Percentiles rank a stretch among this genome's conserved stretches.
phyloP scores from a whole-genome alignment of 1,139 yeast genomes.

The Saccharomyces hybrid region DNA sequence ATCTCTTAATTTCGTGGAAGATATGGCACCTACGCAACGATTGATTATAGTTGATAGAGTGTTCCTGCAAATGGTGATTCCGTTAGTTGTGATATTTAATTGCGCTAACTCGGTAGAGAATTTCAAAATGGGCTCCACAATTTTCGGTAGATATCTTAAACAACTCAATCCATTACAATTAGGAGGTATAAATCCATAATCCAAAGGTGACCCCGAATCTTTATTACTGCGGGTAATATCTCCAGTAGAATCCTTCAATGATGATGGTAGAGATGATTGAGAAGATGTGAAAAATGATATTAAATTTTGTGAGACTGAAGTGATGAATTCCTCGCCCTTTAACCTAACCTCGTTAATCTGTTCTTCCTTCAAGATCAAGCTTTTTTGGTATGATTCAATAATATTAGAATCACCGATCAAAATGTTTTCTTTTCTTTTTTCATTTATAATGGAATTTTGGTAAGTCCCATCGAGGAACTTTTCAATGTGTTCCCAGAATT shows the following conservation, averaged over 20 bases:
- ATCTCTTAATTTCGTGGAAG: constrained; percentile 45
- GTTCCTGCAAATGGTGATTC: constrained; percentile 34
- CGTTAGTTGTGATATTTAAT: constrained; percentile 35
- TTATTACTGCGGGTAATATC: constrained; percentile 6
- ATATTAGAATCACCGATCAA: constrained; percentile 21
- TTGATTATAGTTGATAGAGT: constrained; percentile 35
- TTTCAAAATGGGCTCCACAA: constrained; percentile 35
- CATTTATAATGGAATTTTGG: constrained; percentile 37
- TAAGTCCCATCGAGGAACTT: constrained; percentile 40
- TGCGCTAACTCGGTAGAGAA: constrained; percentile 40
- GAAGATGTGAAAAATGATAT: constrained; percentile 34
- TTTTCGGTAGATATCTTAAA: constrained; percentile 39
- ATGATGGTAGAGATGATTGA: constrained; percentile 23
- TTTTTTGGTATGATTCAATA: constrained; percentile 15
- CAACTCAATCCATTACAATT: constrained; percentile 52
- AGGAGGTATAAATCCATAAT: constrained; percentile 54
- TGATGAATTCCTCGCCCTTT: constrained; percentile 33
- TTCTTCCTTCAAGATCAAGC: constrained; percentile 33
- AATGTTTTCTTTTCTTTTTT: constrained; percentile 37
- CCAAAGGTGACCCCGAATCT: constrained; percentile 26
- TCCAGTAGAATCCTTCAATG: not conserved
- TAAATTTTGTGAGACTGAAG: constrained; percentile 33
- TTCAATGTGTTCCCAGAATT: constrained; percentile 41
- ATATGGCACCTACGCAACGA: constrained; percentile 40
- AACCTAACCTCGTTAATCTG: constrained; percentile 34